Conservation (phyloP, 129 eudicot species). For the Saussurea involucrata region DNA sequence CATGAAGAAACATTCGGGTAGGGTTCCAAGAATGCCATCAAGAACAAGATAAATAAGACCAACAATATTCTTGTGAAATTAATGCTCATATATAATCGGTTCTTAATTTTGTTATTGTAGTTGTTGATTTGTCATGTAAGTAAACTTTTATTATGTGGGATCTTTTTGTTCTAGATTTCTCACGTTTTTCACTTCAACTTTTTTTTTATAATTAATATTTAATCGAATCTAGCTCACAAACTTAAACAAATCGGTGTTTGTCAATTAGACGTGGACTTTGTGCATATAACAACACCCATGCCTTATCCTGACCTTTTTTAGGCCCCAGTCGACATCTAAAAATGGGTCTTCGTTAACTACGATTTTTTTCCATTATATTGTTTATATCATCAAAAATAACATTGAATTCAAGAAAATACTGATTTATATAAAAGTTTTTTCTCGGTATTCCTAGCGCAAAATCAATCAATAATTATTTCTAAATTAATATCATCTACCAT, state of each 20-base stretch:
- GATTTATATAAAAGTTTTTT: too few species aligned
- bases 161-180: not conserved
- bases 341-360: too few species aligned
- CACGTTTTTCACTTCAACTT: not conserved
- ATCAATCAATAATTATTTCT: too few species aligned
- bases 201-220: not conserved
- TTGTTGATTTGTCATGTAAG: conserved; percentile 18
- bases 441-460: too few species aligned
- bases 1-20: conserved; percentile 20
- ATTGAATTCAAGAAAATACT: too few species aligned
- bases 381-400: too few species aligned
- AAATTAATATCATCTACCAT: too few species aligned
- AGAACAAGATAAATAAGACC: conserved; percentile 20
- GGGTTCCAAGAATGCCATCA: conserved; percentile 29
- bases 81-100: not conserved
- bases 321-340: too few species aligned
- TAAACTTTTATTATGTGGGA: conserved; percentile 14
- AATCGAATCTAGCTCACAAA: not conserved
- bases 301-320: too few species aligned
- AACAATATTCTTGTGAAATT: not conserved
- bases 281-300: too few species aligned
- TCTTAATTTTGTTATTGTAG: conserved; percentile 9
- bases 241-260: not conserved
- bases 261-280: not conserved
- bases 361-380: too few species aligned